A percentile compares a stretch with the other conserved stretches of the same genome.
Evolutionary conservation across 306 rosid genomes (phyloP).

Genomic region (Dryas octopetala): DNA sequence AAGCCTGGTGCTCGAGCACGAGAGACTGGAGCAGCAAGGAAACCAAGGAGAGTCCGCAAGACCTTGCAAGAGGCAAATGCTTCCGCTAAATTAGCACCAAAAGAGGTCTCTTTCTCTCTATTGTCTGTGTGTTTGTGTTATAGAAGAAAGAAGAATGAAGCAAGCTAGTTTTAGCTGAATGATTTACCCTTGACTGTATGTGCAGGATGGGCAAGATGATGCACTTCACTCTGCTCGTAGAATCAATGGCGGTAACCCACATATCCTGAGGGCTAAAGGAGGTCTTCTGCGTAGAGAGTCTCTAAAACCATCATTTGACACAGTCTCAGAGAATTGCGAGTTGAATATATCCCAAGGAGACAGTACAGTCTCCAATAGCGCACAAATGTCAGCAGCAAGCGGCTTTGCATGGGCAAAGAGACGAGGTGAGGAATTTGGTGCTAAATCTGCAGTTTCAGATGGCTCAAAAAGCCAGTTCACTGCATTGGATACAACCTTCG

Average conservation of each 20-base stretch:
- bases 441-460: constrained; percentile 70
- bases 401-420: constrained; percentile 72
- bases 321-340: constrained; percentile 56
- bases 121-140: not conserved
- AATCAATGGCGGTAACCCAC: constrained; percentile 37
- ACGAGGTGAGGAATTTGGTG: constrained; percentile 47
- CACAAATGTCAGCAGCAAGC: constrained; percentile 51
- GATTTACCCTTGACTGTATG: not conserved
- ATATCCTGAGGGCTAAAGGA: constrained; percentile 34
- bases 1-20: constrained; percentile 45
- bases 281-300: constrained; percentile 37
- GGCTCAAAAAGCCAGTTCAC: constrained; percentile 84
- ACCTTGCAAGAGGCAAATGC: constrained; percentile 45
- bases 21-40: constrained; percentile 49
- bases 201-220: constrained; percentile 45
- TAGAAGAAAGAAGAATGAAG: not conserved
- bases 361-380: constrained; percentile 46
- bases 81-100: constrained; percentile 30
- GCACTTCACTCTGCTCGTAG: constrained; percentile 25
- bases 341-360: constrained; percentile 35
- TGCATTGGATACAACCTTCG: constrained; percentile 77
- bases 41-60: constrained; percentile 51
- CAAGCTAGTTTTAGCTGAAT: constrained; percentile 8
- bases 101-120: constrained; percentile 48
- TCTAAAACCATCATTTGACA: constrained; percentile 40